Conservation (phyloP, 768 basidiomycete species). For the Pleurotus citrinopileatus region DNA sequence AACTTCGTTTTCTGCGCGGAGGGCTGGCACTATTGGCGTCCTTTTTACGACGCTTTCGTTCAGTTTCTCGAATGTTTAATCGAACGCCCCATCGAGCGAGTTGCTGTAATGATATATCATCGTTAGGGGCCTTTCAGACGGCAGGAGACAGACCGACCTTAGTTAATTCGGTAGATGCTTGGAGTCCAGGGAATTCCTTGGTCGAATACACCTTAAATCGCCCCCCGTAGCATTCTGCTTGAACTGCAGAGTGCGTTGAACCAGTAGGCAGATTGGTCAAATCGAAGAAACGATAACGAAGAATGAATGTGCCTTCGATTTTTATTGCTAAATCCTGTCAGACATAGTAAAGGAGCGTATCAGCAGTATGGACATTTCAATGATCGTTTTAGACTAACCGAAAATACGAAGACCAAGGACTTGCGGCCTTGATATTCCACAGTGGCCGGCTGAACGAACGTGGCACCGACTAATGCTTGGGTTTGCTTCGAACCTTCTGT, state of each 20-base stretch:
- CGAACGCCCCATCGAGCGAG: slow-evolving; percentile 56
- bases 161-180: slow-evolving; percentile 63
- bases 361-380: not conserved
- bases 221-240: slow-evolving; percentile 66
- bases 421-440: slow-evolving; percentile 59
- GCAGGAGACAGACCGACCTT: slow-evolving; percentile 38
- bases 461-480: slow-evolving; percentile 52
- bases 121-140: not conserved
- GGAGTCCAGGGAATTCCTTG: slow-evolving; percentile 68
- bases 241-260: slow-evolving; percentile 37
- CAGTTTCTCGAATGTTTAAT: slow-evolving; percentile 56
- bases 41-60: slow-evolving; percentile 49
- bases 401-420: slow-evolving; percentile 60
- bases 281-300: slow-evolving; percentile 67
- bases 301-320: slow-evolving; percentile 60
- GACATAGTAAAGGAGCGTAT: not conserved
- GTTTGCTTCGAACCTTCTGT: slow-evolving; percentile 53
- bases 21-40: slow-evolving; percentile 22
- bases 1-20: not conserved
- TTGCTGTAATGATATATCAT: slow-evolving; percentile 28
- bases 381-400: slow-evolving; percentile 36
- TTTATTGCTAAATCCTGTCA: slow-evolving; percentile 69
- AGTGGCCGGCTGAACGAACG: slow-evolving; percentile 54
- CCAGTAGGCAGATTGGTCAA: slow-evolving; percentile 41
- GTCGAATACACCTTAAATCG: slow-evolving; percentile 66